phyloP scores from a whole-genome alignment of 2,329 filamentous ascomycete species.

The Daldinia sp. region DNA sequence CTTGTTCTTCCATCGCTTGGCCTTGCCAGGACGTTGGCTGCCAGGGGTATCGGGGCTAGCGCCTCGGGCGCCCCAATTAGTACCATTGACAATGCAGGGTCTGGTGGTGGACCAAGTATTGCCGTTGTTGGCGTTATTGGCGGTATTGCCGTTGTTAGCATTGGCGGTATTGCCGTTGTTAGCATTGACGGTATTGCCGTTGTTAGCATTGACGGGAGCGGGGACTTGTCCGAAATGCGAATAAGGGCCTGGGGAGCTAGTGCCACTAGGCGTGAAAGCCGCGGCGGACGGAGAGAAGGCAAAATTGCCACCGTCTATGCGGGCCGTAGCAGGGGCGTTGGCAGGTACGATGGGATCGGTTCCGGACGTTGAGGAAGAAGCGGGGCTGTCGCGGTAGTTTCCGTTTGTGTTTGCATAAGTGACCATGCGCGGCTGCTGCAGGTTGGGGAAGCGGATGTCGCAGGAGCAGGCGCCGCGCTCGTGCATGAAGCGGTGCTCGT shows the following conservation, averaged over 20 bases:
- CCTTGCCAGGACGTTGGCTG: background rate
- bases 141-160: background rate
- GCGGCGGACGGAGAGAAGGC: slow-evolving; percentile 7
- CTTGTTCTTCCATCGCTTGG: background rate
- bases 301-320: background rate
- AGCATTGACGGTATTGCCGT: background rate
- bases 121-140: background rate
- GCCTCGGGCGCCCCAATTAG: background rate
- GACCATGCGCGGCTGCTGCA: slow-evolving; percentile 48
- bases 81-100: background rate
- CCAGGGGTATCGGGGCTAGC: background rate
- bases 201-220: background rate
- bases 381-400: background rate
- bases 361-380: too few relatives aligned
- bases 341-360: background rate
- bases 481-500: slow-evolving; percentile 56
- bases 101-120: too few relatives aligned
- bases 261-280: slow-evolving; percentile 6
- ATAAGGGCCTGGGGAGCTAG: background rate
- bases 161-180: background rate
- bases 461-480: slow-evolving; percentile 54
- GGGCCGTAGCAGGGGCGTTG: background rate
- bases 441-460: slow-evolving; percentile 49
- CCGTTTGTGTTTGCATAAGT: background rate
- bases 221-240: background rate